phyloP scores from a whole-genome alignment of 495 filamentous ascomycete genomes.

The Oleoguttula mirabilis region DNA sequence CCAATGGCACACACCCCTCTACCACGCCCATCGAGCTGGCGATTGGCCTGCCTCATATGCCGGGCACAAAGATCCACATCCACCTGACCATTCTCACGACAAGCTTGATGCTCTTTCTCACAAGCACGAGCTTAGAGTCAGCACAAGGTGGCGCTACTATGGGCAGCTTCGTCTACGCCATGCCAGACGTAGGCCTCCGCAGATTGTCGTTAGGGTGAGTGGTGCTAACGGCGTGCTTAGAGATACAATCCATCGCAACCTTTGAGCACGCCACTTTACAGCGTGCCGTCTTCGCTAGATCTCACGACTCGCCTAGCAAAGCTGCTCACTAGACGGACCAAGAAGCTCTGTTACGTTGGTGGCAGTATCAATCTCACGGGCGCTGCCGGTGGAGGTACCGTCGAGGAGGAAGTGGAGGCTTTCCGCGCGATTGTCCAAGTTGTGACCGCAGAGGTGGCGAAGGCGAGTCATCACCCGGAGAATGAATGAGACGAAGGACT shows the following conservation, averaged over 20 bases:
- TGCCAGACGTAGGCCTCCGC: constrained; percentile 60
- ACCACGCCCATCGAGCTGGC: constrained; percentile 52
- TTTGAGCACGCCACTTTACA: constrained; percentile 69
- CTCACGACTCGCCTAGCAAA: constrained; percentile 78
- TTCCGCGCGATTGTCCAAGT: constrained; percentile 59
- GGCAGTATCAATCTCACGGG: constrained; percentile 59
- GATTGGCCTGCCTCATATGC: constrained; percentile 61
- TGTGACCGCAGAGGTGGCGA: constrained; percentile 46
- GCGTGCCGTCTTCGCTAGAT: constrained; percentile 61
- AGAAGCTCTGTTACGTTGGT: constrained; percentile 69
- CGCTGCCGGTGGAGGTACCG: constrained; percentile 54
- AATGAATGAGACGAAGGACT: too few species aligned
- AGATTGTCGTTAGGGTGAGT: too few species aligned
- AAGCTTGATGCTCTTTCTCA: constrained; percentile 62
- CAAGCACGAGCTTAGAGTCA: constrained; percentile 54
- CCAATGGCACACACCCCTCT: constrained; percentile 15
- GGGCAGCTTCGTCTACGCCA: constrained; percentile 82
- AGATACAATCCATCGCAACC: constrained; percentile 45
- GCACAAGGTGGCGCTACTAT: constrained; percentile 40
- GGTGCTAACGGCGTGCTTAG: constrained; percentile 27
- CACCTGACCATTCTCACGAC: constrained; percentile 58
- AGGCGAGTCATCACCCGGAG: background rate
- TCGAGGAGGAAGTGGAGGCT: constrained; percentile 94
- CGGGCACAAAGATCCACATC: constrained; percentile 68
- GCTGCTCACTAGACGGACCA: constrained; percentile 58